Evolutionary conservation across 345 rosid genomes (phyloP).

Genomic region (Melaleuca alternifolia): DNA sequence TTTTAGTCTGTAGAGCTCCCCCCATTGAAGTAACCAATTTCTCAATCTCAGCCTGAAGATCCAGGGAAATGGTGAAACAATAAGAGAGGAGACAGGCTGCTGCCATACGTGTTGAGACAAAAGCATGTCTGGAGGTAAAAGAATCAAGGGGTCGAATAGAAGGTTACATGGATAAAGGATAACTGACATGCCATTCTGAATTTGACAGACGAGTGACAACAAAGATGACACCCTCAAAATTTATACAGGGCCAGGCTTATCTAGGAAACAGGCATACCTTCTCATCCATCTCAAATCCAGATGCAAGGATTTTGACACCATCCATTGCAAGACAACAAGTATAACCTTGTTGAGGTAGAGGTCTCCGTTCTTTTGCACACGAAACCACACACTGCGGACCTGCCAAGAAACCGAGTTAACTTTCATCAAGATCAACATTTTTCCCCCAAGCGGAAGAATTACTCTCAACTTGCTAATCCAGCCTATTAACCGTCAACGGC

Average conservation of each 20-base stretch:
- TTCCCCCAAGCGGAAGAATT: not conserved
- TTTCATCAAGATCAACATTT: not conserved
- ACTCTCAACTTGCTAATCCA: not conserved
- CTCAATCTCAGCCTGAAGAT: slow-evolving; percentile 61
- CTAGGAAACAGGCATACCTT: slow-evolving; percentile 36
- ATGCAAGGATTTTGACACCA: slow-evolving; percentile 75
- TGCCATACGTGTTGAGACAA: not conserved
- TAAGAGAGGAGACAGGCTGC: not conserved
- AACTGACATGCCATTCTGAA: not conserved
- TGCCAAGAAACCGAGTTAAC: slow-evolving; percentile 12
- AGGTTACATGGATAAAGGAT: not conserved
- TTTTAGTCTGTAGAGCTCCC: slow-evolving; percentile 48
- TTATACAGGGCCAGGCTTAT: not conserved
- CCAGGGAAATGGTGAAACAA: slow-evolving; percentile 10
- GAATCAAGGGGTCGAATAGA: not conserved
- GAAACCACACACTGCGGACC: slow-evolving; percentile 93
- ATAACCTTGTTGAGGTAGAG: slow-evolving; percentile 63
- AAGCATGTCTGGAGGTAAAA: not conserved
- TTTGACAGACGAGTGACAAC: not conserved
- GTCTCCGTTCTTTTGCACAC: slow-evolving; percentile 72
- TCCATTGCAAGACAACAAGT: slow-evolving; percentile 96
- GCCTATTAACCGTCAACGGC: not conserved
- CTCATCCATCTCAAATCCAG: slow-evolving; percentile 77
- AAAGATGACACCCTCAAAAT: not conserved
- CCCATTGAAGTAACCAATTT: slow-evolving; percentile 78